Evolutionary conservation across 1,139 yeast genomes (phyloP), one percentile per base, ranked within the genome.

Genomic region (Pichia cactophila): DNA sequence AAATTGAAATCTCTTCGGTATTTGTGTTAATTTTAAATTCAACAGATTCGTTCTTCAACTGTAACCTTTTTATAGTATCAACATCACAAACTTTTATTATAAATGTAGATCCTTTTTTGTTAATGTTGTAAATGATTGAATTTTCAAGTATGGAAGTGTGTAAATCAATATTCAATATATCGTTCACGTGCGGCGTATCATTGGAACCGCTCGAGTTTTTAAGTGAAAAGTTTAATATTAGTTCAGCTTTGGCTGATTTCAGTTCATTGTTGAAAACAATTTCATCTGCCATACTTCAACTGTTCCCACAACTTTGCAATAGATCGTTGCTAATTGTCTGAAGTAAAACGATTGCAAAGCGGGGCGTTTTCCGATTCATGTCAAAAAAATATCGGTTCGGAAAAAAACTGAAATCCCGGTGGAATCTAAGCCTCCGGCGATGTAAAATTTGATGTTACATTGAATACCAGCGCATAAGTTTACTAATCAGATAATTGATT

Each of bases 41-140:
- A 5, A 50, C n/a, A 14, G 3, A n/a, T n/a, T 50, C 45, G 39
- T 48, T 50, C 16, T 33, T 26, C n/a, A 50, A 43, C 1, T 20
- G 33, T 2, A 50, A 42, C 14, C 51, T 23, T 36, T 48, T 38
- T 3, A 50, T 48, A 3, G 53, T 31, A 9, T 31, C 17, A 4
- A 50, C 20, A 31, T 48, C 50, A 36, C 17, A 28, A 7, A 50
- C 31, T 2, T 16, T 31, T 10, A 41, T 43, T 10, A 8, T n/a
- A 20, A 43, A 43, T n/a, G 28, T 7, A 31, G 26, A n/a, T 26
- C 12, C 26, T 6, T 17, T 26, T 31, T 28, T 16, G 4, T 12
- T 14, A 17, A 50, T 33, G 5, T 41, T 38, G 26, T 26, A 43
- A 11, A 48, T 33, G 11, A 47, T 37, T 1, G 53, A 50, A 28